Percentiles rank a stretch among this genome's conserved stretches.
Evolutionary conservation across 2,329 filamentous ascomycete genomes (phyloP).

Genomic region (Beauveria rudraprayagi): DNA sequence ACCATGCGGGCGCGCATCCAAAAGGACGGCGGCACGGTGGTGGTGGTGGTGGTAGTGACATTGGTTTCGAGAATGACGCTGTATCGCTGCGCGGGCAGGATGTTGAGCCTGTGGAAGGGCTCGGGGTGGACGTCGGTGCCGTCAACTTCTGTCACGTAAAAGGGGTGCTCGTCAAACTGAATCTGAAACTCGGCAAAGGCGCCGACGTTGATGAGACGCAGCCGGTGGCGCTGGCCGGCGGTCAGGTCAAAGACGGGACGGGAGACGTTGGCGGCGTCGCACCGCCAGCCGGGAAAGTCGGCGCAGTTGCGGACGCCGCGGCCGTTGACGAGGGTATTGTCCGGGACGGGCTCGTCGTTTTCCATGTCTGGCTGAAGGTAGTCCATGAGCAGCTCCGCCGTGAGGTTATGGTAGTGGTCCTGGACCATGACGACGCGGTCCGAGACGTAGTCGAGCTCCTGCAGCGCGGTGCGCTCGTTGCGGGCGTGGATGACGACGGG

Average conservation of each 20-base stretch:
- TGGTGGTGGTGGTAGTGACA: conserved; percentile 38
- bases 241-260: conserved; percentile 36
- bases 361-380: conserved; percentile 48
- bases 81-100: conserved; percentile 65
- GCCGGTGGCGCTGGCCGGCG: conserved; percentile 51
- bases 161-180: conserved; percentile 58
- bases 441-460: conserved; percentile 22
- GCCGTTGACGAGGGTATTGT: conserved; percentile 57
- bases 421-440: conserved; percentile 61
- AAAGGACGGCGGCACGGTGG: conserved; percentile 33
- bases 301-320: conserved; percentile 26
- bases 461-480: conserved; percentile 24
- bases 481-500: conserved; percentile 59
- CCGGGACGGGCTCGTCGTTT: conserved; percentile 57
- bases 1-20: conserved; percentile 52
- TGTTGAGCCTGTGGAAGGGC: conserved; percentile 51
- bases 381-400: conserved; percentile 39
- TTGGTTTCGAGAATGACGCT: conserved; percentile 57
- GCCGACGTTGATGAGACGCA: conserved; percentile 63
- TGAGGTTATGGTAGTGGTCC: conserved; percentile 62
- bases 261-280: conserved; percentile 31
- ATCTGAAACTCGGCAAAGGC: conserved; percentile 67
- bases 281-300: conserved; percentile 32
- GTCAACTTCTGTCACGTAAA: conserved; percentile 61
- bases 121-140: conserved; percentile 56